These are phyloP conservation scores for Xerocomus brunneocitrinus DNA, from an alignment of 768 basidiomycete genomes.

Conservation along the genomic window DNA sequence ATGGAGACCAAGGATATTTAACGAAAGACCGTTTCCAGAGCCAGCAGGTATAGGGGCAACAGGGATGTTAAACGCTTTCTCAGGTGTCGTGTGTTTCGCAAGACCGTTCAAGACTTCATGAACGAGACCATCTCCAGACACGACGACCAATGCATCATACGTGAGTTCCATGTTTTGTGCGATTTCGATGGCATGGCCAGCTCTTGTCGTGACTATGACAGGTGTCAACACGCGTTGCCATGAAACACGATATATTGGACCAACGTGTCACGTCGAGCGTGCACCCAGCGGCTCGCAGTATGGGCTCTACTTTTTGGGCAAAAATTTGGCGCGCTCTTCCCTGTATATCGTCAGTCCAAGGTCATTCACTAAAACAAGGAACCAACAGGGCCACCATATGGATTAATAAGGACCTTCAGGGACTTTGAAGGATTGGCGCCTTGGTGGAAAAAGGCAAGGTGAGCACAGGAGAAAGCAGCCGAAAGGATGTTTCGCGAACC, in stretches of 20 bases:
- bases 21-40: constrained; percentile 70
- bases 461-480: background rate
- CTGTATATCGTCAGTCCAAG: constrained; percentile 33
- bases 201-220: constrained; percentile 54
- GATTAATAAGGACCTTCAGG: constrained; percentile 74
- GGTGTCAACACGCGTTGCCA: background rate
- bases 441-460: constrained; percentile 11
- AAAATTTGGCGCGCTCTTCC: constrained; percentile 58
- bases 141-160: constrained; percentile 67
- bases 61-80: constrained; percentile 60
- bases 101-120: constrained; percentile 86
- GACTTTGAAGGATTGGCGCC: constrained; percentile 53
- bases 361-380: background rate
- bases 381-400: constrained; percentile 71
- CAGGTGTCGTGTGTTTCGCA: constrained; percentile 55
- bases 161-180: constrained; percentile 50
- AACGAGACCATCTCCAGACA: constrained; percentile 82
- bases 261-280: constrained; percentile 56
- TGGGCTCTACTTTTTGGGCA: constrained; percentile 58
- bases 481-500: constrained; percentile 31
- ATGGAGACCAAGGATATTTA: constrained; percentile 68
- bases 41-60: constrained; percentile 79
- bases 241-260: constrained; percentile 21
- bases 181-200: constrained; percentile 64
- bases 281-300: constrained; percentile 65